These are phyloP conservation scores for Lentinula sp. DNA, from an alignment of 768 basidiomycete genomes.

Conservation along the genomic window DNA sequence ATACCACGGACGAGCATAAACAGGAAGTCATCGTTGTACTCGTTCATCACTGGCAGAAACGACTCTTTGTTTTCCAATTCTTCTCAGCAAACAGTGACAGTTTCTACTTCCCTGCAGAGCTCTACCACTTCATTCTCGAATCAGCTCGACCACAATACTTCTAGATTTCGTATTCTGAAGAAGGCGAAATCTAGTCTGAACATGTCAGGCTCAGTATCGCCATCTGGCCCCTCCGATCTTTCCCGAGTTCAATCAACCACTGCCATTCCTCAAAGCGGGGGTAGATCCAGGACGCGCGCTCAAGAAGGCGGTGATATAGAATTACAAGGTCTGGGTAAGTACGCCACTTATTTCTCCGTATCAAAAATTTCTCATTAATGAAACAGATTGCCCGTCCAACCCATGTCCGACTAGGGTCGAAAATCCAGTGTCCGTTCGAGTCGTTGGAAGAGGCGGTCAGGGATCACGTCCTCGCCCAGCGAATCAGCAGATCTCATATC, in stretches of 20 bases:
- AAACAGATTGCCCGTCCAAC: neutral
- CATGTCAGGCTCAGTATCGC: neutral
- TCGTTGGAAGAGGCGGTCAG: slow-evolving; percentile 2
- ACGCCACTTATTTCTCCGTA: neutral
- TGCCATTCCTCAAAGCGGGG: neutral
- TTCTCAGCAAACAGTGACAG: neutral
- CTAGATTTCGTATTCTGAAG: neutral
- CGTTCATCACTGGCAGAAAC: neutral
- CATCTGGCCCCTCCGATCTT: neutral
- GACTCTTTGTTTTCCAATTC: neutral
- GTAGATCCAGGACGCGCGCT: neutral
- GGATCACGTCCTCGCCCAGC: slow-evolving; percentile 4
- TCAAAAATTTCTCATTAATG: neutral
- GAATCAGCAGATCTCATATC: neutral
- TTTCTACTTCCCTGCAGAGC: neutral
- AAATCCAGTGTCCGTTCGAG: neutral
- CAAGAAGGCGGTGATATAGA: neutral
- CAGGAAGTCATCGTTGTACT: neutral
- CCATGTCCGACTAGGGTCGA: neutral
- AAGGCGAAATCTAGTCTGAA: neutral
- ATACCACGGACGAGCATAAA: neutral
- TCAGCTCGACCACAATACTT: neutral
- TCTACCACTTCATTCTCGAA: neutral
- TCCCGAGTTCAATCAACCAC: neutral
- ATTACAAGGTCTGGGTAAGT: neutral